A percentile compares a stretch with the other conserved stretches of the same genome.
Conservation (phyloP, 2,329 filamentous ascomycete species). For the Mycosphaerella arachidis region DNA sequence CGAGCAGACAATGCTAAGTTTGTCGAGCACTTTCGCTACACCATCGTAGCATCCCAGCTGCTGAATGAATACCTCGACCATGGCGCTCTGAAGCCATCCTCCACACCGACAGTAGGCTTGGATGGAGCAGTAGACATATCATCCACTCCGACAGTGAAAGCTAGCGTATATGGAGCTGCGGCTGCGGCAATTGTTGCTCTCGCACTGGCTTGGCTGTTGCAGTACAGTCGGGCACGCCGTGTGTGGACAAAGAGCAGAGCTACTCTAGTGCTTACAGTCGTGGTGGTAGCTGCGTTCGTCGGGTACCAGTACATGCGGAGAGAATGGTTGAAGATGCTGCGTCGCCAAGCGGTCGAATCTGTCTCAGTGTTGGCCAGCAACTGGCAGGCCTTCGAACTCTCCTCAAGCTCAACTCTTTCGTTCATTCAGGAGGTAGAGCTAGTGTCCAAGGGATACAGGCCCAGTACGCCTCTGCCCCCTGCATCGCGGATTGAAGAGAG, state of each 20-base stretch:
- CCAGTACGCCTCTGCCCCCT: constrained; percentile 88
- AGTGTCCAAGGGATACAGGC: constrained; percentile 81
- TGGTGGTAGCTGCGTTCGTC: constrained; percentile 51
- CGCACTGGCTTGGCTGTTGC: constrained; percentile 60
- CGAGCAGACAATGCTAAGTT: constrained; percentile 78
- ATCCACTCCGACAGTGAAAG: constrained; percentile 35
- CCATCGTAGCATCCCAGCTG: constrained; percentile 85
- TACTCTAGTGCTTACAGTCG: constrained; percentile 45
- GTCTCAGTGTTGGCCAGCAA: constrained; percentile 65
- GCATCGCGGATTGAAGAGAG: constrained; percentile 80
- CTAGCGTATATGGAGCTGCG: constrained; percentile 58
- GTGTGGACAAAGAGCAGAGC: constrained; percentile 54
- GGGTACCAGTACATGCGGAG: constrained; percentile 70
- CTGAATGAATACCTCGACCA: constrained; percentile 61
- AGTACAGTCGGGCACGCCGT: constrained; percentile 60
- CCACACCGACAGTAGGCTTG: constrained; percentile 13
- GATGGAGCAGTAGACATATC: constrained; percentile 22
- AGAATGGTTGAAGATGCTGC: constrained; percentile 75
- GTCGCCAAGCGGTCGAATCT: constrained; percentile 67
- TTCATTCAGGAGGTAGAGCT: constrained; percentile 94
- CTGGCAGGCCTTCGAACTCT: constrained; percentile 76
- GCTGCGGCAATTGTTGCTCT: constrained; percentile 61
- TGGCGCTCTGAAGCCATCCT: constrained; percentile 35
- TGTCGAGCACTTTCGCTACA: constrained; percentile 88
- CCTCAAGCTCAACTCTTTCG: constrained; percentile 68